phyloP scores from a whole-genome alignment of 805 yeast genomes.

The Candida bentonensis region DNA sequence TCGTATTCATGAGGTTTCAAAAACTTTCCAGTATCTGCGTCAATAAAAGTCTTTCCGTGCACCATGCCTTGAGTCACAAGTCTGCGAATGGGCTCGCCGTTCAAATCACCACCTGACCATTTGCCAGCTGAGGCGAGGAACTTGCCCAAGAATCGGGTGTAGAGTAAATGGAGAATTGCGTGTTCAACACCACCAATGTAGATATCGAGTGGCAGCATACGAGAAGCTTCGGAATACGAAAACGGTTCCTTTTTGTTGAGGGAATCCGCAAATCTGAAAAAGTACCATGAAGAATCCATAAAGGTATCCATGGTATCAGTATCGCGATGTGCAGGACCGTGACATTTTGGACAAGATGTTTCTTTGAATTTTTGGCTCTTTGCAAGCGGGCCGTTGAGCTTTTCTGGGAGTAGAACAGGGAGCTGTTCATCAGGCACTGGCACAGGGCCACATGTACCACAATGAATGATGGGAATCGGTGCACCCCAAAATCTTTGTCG shows the following conservation, averaged over 20 bases:
- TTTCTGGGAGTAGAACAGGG: conserved; percentile 68
- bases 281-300: conserved; percentile 97
- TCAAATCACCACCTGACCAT: conserved; percentile 46
- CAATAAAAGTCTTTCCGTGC: conserved; percentile 70
- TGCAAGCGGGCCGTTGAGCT: conserved; percentile 51
- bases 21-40: conserved; percentile 60
- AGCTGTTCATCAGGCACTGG: conserved; percentile 82
- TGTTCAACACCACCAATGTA: conserved; percentile 96
- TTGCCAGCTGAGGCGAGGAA: conserved; percentile 52
- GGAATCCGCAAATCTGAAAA: conserved; percentile 69
- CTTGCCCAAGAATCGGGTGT: conserved; percentile 75
- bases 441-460: conserved; percentile 74
- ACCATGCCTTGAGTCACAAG: conserved; percentile 97
- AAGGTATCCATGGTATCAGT: conserved; percentile 98
- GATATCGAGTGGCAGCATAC: conserved; percentile 68
- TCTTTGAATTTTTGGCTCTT: conserved; percentile 54
- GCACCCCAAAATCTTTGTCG: conserved; percentile 98
- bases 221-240: conserved; percentile 31
- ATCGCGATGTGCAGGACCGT: conserved; percentile 59
- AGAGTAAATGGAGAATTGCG: conserved; percentile 82
- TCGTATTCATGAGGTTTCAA: conserved; percentile 68
- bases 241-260: conserved; percentile 46
- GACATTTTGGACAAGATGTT: conserved; percentile 69
- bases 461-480: conserved; percentile 90
- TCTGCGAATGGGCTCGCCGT: conserved; percentile 69